Conservation (phyloP, 768 basidiomycete genomes). For the Suillus subalutaceus region DNA sequence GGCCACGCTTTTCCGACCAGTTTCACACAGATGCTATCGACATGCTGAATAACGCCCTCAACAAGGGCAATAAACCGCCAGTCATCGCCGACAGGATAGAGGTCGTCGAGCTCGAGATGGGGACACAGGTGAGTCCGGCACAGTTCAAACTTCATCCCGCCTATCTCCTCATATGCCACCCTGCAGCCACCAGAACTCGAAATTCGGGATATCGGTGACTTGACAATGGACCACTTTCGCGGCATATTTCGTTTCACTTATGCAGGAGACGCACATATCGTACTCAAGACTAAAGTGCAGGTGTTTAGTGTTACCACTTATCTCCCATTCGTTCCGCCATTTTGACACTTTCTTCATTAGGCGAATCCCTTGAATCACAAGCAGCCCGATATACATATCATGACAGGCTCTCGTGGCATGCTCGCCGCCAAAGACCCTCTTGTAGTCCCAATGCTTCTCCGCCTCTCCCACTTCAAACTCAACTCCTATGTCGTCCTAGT, state of each 20-base stretch:
- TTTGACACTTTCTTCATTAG: constrained; percentile 40
- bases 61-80: constrained; percentile 96
- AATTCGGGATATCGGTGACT: constrained; percentile 95
- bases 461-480: constrained; percentile 92
- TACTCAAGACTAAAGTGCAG: constrained; percentile 91
- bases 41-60: constrained; percentile 95
- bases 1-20: constrained; percentile 95
- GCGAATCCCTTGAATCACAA: constrained; percentile 96
- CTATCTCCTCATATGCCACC: constrained; percentile 13
- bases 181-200: constrained; percentile 94
- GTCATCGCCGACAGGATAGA: constrained; percentile 98
- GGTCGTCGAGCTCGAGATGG: constrained; percentile 99
- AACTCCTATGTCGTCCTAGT: constrained; percentile 97
- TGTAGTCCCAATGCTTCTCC: constrained; percentile 97
- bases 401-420: constrained; percentile 84
- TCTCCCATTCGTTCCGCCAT: constrained; percentile 2
- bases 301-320: constrained; percentile 41
- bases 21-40: constrained; percentile 96
- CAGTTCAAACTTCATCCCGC: background rate
- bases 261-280: constrained; percentile 87
- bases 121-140: constrained; percentile 74
- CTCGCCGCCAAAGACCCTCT: constrained; percentile 94
- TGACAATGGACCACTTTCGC: constrained; percentile 93
- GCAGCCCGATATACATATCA: constrained; percentile 85
- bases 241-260: constrained; percentile 97